Evolutionary conservation across 495 filamentous ascomycete genomes (phyloP).

Genomic region (Neurospora tetrasperma): DNA sequence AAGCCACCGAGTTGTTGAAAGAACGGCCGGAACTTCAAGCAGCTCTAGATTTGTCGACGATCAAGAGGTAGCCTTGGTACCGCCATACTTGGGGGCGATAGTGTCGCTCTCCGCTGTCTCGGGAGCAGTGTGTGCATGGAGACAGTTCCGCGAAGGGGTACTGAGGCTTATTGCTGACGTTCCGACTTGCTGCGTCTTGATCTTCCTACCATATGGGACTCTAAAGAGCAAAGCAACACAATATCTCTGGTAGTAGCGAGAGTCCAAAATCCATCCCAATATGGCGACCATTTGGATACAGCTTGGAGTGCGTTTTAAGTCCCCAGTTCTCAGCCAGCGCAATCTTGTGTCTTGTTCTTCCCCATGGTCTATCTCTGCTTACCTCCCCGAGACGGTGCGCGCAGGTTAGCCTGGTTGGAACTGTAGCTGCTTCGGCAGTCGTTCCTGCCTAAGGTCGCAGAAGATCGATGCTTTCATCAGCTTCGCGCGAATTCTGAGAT

Average conservation of each 20-base stretch:
- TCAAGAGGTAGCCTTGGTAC: slow-evolving; percentile 33
- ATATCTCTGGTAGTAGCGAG: background rate
- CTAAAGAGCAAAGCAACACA: background rate
- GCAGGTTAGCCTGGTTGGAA: background rate
- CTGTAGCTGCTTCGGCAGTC: background rate
- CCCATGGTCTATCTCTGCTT: background rate
- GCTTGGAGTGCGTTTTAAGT: background rate
- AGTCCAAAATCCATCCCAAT: background rate
- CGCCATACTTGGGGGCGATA: slow-evolving; percentile 10
- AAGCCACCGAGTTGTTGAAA: slow-evolving; percentile 67
- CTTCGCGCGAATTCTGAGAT: background rate
- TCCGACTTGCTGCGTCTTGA: background rate
- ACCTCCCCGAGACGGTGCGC: background rate
- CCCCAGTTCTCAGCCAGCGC: background rate
- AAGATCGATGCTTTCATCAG: background rate
- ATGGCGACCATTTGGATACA: slow-evolving; percentile 1
- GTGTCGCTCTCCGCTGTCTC: slow-evolving; percentile 1
- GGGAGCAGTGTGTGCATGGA: background rate
- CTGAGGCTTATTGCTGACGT: background rate
- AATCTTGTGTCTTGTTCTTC: background rate
- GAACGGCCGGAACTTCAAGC: slow-evolving; percentile 79
- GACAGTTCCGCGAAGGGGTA: background rate
- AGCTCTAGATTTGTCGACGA: slow-evolving; percentile 73
- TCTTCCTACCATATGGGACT: background rate
- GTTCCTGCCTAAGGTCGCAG: background rate